phyloP scores from a whole-genome alignment of 2,329 filamentous ascomycete species.

The Claviceps fusiformis region DNA sequence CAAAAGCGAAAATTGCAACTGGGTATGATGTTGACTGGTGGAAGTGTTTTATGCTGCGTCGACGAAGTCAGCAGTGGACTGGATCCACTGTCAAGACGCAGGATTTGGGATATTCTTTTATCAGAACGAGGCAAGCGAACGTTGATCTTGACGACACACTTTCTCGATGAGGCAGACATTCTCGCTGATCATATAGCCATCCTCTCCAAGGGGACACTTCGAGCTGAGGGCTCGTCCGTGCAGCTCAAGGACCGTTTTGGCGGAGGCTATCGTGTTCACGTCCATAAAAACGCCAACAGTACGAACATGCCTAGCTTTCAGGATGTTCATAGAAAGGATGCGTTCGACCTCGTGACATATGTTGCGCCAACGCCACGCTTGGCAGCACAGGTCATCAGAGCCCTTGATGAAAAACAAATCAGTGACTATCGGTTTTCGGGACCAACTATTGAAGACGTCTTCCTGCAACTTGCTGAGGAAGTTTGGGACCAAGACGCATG shows the following conservation, averaged over 20 bases:
- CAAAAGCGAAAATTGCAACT: conserved; percentile 88
- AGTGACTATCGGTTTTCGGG: conserved; percentile 74
- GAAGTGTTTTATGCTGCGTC: conserved; percentile 75
- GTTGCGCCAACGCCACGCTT: conserved; percentile 54
- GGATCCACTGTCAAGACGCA: conserved; percentile 72
- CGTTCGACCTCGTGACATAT: conserved; percentile 62
- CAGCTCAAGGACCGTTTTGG: conserved; percentile 73
- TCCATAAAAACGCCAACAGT: conserved; percentile 44
- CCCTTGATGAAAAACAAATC: conserved; percentile 53
- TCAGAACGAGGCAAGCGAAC: conserved; percentile 71
- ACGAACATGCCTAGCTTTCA: conserved; percentile 36
- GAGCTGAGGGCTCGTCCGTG: conserved; percentile 72
- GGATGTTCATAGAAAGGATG: conserved; percentile 41
- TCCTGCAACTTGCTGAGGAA: conserved; percentile 74
- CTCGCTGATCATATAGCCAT: conserved; percentile 82
- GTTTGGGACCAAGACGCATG: conserved; percentile 40
- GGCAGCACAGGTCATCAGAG: conserved; percentile 57
- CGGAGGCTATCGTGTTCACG: conserved; percentile 71
- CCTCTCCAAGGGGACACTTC: conserved; percentile 69
- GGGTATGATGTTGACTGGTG: conserved; percentile 90
- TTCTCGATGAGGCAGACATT: conserved; percentile 84
- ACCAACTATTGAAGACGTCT: conserved; percentile 87
- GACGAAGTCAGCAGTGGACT: conserved; percentile 85
- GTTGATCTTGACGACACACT: conserved; percentile 82
- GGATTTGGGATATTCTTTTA: conserved; percentile 88